Evolutionary conservation across 176 grass and related monocot genomes (phyloP).

Genomic region (Carex littledalei): DNA sequence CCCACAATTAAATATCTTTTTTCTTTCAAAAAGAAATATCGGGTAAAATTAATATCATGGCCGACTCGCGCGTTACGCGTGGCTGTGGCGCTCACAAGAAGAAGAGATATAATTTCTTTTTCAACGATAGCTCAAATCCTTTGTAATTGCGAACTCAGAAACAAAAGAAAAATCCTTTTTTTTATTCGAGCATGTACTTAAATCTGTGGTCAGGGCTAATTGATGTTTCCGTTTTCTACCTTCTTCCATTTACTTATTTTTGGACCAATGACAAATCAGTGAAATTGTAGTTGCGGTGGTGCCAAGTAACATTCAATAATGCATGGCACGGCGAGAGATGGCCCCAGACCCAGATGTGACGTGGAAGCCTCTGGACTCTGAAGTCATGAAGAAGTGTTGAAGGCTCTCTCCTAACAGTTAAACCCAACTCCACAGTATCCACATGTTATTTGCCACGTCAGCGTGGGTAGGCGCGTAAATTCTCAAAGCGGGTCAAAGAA

Average conservation of each 20-base stretch:
- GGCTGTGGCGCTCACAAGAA: not conserved
- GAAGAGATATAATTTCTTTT: not conserved
- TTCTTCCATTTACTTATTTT: not conserved
- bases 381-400: too few relatives aligned
- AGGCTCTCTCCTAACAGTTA: not conserved
- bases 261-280: not conserved
- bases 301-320: slow-evolving; percentile 25
- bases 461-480: not conserved
- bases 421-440: not conserved
- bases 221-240: not conserved
- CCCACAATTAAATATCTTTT: too few relatives aligned
- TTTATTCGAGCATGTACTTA: not conserved
- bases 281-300: slow-evolving; percentile 9
- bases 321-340: not conserved
- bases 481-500: not conserved
- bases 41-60: not conserved
- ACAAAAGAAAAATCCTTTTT: not conserved
- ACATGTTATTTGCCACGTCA: not conserved
- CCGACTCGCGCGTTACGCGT: not conserved
- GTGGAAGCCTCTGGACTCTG: slow-evolving; percentile 20
- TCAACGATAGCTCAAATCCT: not conserved
- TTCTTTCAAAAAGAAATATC: too few relatives aligned
- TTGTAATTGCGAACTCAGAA: not conserved
- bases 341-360: not conserved
- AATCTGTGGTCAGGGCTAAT: not conserved